phyloP scores from a whole-genome alignment of 371 early-diverging fungal species.

The Circinella umbellata region DNA sequence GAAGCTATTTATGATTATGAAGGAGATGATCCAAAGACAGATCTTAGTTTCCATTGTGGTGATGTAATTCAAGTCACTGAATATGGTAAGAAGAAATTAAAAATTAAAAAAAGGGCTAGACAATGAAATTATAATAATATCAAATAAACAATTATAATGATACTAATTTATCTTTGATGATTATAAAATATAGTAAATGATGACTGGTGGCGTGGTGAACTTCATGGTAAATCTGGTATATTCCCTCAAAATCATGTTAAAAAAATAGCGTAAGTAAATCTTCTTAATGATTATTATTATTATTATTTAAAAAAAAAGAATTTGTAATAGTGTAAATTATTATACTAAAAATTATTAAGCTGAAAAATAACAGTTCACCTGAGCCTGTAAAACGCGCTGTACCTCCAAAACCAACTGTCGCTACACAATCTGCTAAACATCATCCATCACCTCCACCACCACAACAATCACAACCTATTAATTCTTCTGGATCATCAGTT shows the following conservation, averaged over 20 bases:
- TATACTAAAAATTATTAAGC: not conserved
- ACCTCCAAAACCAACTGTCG: conserved; percentile 15
- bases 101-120: not conserved
- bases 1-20: conserved; percentile 55
- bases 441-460: conserved; percentile 1
- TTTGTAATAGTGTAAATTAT: not conserved
- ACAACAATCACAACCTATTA: conserved; percentile 1
- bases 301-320: not conserved
- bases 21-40: conserved; percentile 52
- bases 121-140: not conserved
- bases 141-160: too few relatives aligned
- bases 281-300: not conserved
- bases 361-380: not conserved
- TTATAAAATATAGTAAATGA: conserved; percentile 39
- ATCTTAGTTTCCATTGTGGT: conserved; percentile 55
- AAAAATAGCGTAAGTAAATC: conserved; percentile 33
- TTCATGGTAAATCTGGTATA: conserved; percentile 49
- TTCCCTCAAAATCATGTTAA: conserved; percentile 59
- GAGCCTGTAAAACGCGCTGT: conserved; percentile 12
- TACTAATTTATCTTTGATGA: too few relatives aligned
- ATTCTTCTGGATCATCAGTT: not conserved
- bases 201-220: conserved; percentile 56
- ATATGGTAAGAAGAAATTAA: conserved; percentile 40
- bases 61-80: conserved; percentile 55
- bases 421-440: conserved; percentile 1